phyloP scores from a whole-genome alignment of 2,329 filamentous ascomycete species.

The Colletotrichum sp. region DNA sequence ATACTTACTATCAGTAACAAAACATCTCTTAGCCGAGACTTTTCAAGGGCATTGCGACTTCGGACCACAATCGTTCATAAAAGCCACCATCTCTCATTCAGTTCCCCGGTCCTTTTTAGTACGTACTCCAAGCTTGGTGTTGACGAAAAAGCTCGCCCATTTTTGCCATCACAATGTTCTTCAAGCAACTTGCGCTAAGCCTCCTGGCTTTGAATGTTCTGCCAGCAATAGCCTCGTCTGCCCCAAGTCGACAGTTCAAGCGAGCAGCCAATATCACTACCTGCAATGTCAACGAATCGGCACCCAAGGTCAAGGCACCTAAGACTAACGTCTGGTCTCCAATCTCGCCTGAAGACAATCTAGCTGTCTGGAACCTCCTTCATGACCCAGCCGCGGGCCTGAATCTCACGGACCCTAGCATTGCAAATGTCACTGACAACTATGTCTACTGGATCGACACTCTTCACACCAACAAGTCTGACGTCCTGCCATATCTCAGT shows the following conservation, averaged over 20 bases:
- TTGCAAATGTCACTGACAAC: conserved; percentile 47
- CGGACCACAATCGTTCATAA: neutral
- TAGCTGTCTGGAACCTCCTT: conserved; percentile 47
- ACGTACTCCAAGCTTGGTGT: fast-evolving
- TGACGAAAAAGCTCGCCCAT: neutral
- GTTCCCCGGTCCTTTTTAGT: fast-evolving
- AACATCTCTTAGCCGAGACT: neutral
- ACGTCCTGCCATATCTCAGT: conserved; percentile 49
- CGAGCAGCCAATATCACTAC: neutral
- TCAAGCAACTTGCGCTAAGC: neutral
- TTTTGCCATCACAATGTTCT: neutral
- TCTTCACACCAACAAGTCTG: conserved; percentile 52
- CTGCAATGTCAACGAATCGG: conserved; percentile 12
- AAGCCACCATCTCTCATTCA: neutral
- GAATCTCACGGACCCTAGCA: conserved; percentile 46
- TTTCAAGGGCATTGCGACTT: neutral
- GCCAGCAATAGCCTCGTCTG: neutral
- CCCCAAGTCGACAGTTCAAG: neutral
- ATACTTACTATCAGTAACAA: neutral
- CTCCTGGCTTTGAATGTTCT: neutral
- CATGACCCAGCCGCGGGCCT: conserved; percentile 43
- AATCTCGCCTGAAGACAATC: conserved; percentile 45
- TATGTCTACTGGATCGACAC: conserved; percentile 52
- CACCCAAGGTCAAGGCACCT: conserved; percentile 34
- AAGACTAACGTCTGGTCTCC: conserved; percentile 45